Conservation (phyloP, 441 rosid genomes). For the Eugenia klotzschiana region DNA sequence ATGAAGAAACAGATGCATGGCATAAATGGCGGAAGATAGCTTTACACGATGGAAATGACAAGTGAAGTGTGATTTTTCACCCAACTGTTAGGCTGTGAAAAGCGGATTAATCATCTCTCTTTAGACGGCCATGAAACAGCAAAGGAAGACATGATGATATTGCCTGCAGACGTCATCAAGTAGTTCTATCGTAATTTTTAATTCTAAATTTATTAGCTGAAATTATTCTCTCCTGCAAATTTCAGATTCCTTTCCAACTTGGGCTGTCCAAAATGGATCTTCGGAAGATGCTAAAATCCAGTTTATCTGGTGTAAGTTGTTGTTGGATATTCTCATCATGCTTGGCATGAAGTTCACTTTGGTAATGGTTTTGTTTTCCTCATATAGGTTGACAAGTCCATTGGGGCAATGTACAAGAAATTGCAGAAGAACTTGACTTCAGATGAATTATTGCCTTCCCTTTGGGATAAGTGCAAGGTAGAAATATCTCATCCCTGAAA, state of each 20-base stretch:
- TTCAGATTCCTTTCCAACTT: slow-evolving; percentile 90
- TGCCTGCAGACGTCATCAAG: background rate
- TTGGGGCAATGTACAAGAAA: slow-evolving; percentile 80
- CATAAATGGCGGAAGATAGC: background rate
- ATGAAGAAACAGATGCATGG: background rate
- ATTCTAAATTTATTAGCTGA: background rate
- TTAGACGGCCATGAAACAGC: background rate
- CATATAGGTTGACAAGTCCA: slow-evolving; percentile 77
- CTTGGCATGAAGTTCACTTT: background rate
- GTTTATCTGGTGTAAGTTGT: slow-evolving; percentile 81
- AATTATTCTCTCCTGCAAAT: background rate
- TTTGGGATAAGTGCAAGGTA: slow-evolving; percentile 99
- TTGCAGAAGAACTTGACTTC: slow-evolving; percentile 92
- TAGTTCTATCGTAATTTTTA: background rate
- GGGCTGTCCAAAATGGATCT: slow-evolving; percentile 93
- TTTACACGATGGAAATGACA: background rate
- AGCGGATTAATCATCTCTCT: background rate
- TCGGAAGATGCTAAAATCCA: slow-evolving; percentile 81
- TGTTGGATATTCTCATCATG: background rate
- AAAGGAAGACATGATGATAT: background rate
- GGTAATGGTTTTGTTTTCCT: background rate
- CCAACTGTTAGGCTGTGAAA: background rate
- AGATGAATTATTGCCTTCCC: slow-evolving; percentile 82
- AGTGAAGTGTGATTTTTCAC: background rate
- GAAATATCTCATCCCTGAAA: background rate